phyloP scores from a whole-genome alignment of 1,139 yeast genomes.

The Suhomyces yuchorum region DNA sequence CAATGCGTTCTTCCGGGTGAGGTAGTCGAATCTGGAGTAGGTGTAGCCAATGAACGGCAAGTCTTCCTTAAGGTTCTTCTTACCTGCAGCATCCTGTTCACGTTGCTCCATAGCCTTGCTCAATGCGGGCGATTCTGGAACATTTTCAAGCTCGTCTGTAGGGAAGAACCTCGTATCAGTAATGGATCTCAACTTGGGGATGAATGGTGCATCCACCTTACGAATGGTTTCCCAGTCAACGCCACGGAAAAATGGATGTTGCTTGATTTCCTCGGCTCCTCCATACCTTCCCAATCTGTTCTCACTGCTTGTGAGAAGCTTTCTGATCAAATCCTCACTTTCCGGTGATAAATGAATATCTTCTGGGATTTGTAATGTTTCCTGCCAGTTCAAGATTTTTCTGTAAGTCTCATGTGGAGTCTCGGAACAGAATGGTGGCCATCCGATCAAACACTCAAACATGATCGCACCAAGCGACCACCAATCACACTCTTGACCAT shows the following conservation, averaged over 20 bases:
- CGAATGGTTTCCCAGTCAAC: constrained; percentile 96
- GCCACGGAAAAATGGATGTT: constrained; percentile 92
- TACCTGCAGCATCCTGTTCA: constrained; percentile 41
- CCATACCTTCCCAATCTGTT: constrained; percentile 87
- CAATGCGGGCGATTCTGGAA: constrained; percentile 90
- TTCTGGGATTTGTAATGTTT: constrained; percentile 89
- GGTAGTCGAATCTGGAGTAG: constrained; percentile 88
- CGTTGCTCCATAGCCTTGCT: constrained; percentile 68
- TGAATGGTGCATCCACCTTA: constrained; percentile 92
- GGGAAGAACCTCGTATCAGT: constrained; percentile 99
- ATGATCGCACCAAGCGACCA: constrained; percentile 98
- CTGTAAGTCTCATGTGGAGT: constrained; percentile 98
- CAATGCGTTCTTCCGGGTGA: constrained; percentile 83
- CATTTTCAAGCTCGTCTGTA: constrained; percentile 92
- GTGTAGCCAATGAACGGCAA: constrained; percentile 97
- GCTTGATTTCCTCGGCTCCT: constrained; percentile 91
- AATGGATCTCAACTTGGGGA: constrained; percentile 70
- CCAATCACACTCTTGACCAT: constrained; percentile 99
- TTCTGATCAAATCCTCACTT: constrained; percentile 86
- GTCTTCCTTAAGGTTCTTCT: constrained; percentile 69
- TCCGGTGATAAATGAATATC: constrained; percentile 93
- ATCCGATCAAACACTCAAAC: constrained; percentile 98
- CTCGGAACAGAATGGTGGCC: constrained; percentile 99
- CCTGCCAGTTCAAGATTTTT: constrained; percentile 94
- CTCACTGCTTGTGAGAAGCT: constrained; percentile 81